Percentiles rank a stretch among this genome's conserved stretches.
Conservation (phyloP, 1,139 yeast species). For the Nakaseomyces glabratus region DNA sequence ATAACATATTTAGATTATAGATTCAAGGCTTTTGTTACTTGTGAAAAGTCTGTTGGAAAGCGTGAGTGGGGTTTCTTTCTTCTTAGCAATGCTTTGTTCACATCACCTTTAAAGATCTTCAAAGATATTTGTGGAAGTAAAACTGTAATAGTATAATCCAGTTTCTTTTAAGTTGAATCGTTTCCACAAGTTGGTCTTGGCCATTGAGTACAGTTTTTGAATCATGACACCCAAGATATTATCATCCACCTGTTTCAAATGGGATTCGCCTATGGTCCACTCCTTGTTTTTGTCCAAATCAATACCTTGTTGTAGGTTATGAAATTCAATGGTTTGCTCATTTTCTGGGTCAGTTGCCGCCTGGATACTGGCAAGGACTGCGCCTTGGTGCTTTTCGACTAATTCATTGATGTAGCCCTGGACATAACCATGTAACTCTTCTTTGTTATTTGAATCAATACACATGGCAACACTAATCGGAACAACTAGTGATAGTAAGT, state of each 20-base stretch:
- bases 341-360: conserved; percentile 1
- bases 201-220: neutral
- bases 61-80: too few species aligned
- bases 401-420: neutral
- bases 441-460: neutral
- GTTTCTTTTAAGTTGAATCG: neutral
- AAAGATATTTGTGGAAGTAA: conserved; percentile 2
- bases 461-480: neutral
- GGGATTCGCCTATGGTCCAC: conserved; percentile 4
- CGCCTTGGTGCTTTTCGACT: conserved; percentile 2
- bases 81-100: too few species aligned
- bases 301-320: neutral
- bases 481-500: neutral
- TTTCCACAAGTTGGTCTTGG: neutral
- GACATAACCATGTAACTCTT: conserved; percentile 1
- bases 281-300: conserved; percentile 1
- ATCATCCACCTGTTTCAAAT: conserved; percentile 4
- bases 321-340: neutral
- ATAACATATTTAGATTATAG: too few species aligned
- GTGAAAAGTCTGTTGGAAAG: neutral
- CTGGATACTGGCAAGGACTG: neutral
- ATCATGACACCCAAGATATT: conserved; percentile 2
- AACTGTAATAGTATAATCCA: conserved; percentile 3
- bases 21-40: neutral
- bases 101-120: conserved; percentile 5